These are phyloP conservation scores for Micromonas pusilla DNA, from an alignment of 139 green algal species.

Conservation along the genomic window DNA sequence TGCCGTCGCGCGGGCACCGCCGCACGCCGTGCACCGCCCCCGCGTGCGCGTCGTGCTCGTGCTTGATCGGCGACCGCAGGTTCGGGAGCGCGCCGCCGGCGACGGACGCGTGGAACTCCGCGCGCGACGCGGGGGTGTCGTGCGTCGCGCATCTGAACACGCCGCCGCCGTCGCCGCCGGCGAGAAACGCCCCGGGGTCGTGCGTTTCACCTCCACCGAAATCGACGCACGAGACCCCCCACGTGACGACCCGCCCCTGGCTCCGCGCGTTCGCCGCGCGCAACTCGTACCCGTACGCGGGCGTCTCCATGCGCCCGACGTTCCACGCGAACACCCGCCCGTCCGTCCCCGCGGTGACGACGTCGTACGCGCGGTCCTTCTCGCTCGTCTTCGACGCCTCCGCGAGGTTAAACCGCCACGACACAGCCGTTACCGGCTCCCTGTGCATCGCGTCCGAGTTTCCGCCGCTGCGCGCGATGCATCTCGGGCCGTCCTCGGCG, in stretches of 20 bases:
- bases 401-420: background rate
- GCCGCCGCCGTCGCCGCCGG: too few species aligned
- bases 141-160: background rate
- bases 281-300: conserved; percentile 55
- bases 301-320: conserved; percentile 47
- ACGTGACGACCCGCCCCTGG: background rate
- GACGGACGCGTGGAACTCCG: background rate
- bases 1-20: conserved; percentile 44
- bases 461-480: conserved; percentile 25
- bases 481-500: too few species aligned
- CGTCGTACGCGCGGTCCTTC: conserved; percentile 53
- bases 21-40: conserved; percentile 46
- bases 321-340: conserved; percentile 56
- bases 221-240: background rate
- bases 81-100: background rate
- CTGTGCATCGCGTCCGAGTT: conserved; percentile 29
- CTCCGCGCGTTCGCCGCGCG: conserved; percentile 4
- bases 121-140: background rate
- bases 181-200: too few species aligned
- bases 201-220: too few species aligned
- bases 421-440: conserved; percentile 25
- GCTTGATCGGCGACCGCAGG: conserved; percentile 37
- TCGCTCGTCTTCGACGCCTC: conserved; percentile 30
- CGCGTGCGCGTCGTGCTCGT: conserved; percentile 37
- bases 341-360: conserved; percentile 61